Conservation (phyloP, 1,284 basidiomycete species). For the Mixia osmundae region DNA sequence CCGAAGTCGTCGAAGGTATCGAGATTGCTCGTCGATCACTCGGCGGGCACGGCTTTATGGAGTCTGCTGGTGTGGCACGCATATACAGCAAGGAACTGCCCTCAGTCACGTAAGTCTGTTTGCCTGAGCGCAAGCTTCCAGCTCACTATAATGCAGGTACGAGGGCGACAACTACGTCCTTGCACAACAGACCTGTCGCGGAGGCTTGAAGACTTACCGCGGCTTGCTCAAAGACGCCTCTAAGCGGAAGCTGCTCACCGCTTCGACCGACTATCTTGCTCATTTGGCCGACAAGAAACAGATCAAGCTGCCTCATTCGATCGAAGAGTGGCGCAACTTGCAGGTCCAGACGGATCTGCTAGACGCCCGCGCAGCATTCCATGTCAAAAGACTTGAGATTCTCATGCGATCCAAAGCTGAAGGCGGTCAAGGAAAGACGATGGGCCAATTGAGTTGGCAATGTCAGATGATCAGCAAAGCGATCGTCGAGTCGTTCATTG, state of each 20-base stretch:
- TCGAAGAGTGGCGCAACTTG: too few relatives aligned
- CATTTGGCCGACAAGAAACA: neutral
- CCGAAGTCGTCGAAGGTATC: constrained; percentile 33
- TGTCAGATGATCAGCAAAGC: constrained; percentile 37
- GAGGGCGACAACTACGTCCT: constrained; percentile 58
- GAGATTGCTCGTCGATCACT: constrained; percentile 44
- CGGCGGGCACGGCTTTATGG: constrained; percentile 55
- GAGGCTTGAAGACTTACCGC: constrained; percentile 39
- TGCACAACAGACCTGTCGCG: constrained; percentile 44
- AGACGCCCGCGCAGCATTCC: constrained; percentile 36
- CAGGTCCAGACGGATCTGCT: constrained; percentile 22
- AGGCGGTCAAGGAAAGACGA: constrained; percentile 18
- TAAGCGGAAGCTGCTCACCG: too few relatives aligned
- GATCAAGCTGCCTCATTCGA: neutral
- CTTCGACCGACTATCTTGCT: too few relatives aligned
- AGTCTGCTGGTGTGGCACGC: constrained; percentile 39
- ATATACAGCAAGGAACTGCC: constrained; percentile 42
- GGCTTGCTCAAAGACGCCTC: too few relatives aligned
- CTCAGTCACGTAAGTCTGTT: constrained; percentile 28
- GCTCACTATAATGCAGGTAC: constrained; percentile 25
- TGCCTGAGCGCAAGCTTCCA: too few relatives aligned
- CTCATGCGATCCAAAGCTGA: too few relatives aligned
- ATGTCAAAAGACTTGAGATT: constrained; percentile 34
- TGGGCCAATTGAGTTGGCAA: constrained; percentile 17
- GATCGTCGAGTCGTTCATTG: constrained; percentile 29